Percentiles rank a stretch among this genome's conserved stretches.
Conservation (phyloP, 2,329 filamentous ascomycete genomes). For the Fusarium setosum region DNA sequence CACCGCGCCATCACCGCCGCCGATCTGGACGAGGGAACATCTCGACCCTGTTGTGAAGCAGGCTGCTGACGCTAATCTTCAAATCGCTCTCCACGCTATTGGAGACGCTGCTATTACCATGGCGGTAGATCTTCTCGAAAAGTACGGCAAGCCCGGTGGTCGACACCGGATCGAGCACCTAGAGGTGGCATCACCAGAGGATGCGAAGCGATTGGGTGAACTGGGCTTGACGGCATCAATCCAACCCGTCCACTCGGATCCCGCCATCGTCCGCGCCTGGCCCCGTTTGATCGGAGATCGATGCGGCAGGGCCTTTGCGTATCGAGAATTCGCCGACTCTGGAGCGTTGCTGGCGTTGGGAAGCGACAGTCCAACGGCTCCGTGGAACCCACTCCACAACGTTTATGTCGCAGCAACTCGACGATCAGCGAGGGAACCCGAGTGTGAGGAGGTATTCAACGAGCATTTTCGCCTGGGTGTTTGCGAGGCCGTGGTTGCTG, state of each 20-base stretch:
- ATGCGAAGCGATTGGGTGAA: constrained; percentile 65
- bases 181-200: constrained; percentile 65
- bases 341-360: constrained; percentile 66
- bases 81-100: constrained; percentile 73
- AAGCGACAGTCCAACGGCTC: constrained; percentile 67
- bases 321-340: constrained; percentile 66
- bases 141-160: constrained; percentile 52
- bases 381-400: constrained; percentile 63
- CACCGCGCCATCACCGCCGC: constrained; percentile 53
- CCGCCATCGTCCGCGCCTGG: constrained; percentile 70
- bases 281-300: constrained; percentile 65
- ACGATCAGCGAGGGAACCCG: constrained; percentile 61
- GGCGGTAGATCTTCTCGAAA: constrained; percentile 65
- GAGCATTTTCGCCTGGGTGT: constrained; percentile 62
- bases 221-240: constrained; percentile 69
- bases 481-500: constrained; percentile 62
- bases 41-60: constrained; percentile 64
- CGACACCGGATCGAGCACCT: constrained; percentile 73
- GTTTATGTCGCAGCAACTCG: constrained; percentile 67
- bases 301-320: constrained; percentile 69
- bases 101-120: constrained; percentile 68
- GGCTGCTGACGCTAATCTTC: constrained; percentile 63
- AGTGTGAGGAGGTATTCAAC: constrained; percentile 57
- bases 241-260: constrained; percentile 67
- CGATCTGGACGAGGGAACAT: constrained; percentile 65